Percentiles rank a stretch among this genome's conserved stretches.
Conservation (phyloP, 768 basidiomycete species). For the Lentinus brumalis region DNA sequence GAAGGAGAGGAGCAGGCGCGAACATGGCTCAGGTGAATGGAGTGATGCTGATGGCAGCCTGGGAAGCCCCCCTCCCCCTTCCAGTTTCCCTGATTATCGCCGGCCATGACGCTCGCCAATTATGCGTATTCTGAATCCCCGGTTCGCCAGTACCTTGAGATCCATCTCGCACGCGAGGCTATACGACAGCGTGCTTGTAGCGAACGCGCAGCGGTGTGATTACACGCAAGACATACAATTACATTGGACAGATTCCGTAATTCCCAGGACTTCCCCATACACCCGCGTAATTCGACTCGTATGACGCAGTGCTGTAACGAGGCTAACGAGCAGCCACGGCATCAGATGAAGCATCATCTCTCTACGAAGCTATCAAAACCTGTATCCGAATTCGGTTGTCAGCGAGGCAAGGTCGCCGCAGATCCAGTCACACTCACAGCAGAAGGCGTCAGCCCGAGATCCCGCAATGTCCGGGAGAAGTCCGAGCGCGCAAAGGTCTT, state of each 20-base stretch:
- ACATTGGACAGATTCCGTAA: neutral
- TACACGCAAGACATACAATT: neutral
- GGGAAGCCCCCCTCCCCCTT: conserved; percentile 8
- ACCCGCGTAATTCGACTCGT: too few relatives aligned
- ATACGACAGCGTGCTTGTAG: neutral
- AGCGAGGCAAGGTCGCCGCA: neutral
- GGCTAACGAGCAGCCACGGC: neutral
- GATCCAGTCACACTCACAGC: conserved; percentile 52
- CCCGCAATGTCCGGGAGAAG: conserved; percentile 77
- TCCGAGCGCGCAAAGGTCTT: conserved; percentile 77
- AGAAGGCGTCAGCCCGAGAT: conserved; percentile 88
- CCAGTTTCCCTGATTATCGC: conserved; percentile 13
- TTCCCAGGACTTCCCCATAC: neutral
- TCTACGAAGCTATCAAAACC: conserved; percentile 31
- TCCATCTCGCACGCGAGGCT: neutral
- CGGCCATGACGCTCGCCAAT: neutral
- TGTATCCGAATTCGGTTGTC: conserved; percentile 5
- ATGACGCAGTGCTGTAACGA: neutral
- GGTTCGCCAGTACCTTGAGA: neutral
- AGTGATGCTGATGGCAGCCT: conserved; percentile 17
- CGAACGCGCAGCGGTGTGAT: neutral
- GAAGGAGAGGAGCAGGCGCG: conserved; percentile 1
- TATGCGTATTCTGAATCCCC: conserved; percentile 7
- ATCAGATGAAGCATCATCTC: neutral
- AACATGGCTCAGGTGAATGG: conserved; percentile 2